Conservation (phyloP, 2,329 filamentous ascomycete genomes). For the Diaporthe ilicicola region DNA sequence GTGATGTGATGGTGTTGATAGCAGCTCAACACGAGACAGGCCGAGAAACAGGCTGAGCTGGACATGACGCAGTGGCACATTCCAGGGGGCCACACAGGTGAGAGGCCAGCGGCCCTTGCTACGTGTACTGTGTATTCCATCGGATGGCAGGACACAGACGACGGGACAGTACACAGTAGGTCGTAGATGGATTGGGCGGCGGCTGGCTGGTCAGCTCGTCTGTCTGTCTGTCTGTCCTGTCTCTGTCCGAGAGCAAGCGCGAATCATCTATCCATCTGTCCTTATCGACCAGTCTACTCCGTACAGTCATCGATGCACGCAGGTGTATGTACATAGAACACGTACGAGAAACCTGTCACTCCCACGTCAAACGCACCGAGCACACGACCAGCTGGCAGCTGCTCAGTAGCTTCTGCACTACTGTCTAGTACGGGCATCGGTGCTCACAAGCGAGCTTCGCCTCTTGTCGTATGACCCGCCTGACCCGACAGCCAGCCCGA, state of each 20-base stretch:
- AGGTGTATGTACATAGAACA: too few relatives aligned
- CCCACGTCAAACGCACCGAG: background rate
- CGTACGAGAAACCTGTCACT: background rate
- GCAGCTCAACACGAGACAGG: slow-evolving; percentile 17
- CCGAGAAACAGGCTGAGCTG: slow-evolving; percentile 17
- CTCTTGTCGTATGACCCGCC: slow-evolving; percentile 8
- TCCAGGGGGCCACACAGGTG: background rate
- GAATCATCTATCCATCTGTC: background rate
- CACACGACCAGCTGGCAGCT: slow-evolving; percentile 6
- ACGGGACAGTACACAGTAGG: background rate
- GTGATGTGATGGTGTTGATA: slow-evolving; percentile 12
- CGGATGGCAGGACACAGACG: background rate
- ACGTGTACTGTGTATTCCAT: slow-evolving; percentile 1
- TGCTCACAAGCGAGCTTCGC: background rate
- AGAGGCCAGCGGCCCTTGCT: background rate
- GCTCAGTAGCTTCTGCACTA: background rate
- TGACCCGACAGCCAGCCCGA: background rate
- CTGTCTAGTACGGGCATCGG: background rate
- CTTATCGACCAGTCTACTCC: background rate
- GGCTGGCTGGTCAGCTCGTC: background rate
- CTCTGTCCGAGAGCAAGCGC: too few relatives aligned
- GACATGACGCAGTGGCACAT: slow-evolving; percentile 20
- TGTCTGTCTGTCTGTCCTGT: background rate
- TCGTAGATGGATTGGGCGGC: background rate
- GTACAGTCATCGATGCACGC: too few relatives aligned